phyloP scores from a whole-genome alignment of 164 flowering plant species.

The Santalum album region DNA sequence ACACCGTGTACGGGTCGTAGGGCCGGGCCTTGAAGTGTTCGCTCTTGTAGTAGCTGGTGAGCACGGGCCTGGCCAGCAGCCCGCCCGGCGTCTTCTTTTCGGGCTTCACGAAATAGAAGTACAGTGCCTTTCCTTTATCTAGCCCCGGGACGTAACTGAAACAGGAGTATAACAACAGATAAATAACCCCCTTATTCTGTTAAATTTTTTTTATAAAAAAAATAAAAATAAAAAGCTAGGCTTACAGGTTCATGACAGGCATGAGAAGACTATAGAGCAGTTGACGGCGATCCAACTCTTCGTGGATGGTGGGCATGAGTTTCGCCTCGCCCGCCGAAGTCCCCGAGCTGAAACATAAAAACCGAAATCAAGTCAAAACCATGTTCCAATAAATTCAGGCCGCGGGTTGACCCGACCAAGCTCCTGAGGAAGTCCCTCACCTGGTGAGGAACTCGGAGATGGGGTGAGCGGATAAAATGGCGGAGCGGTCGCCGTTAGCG shows the following conservation, averaged over 20 bases:
- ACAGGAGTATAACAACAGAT: not conserved
- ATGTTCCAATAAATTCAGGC: too few relatives aligned
- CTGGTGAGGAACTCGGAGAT: slow-evolving; percentile 41
- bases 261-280: slow-evolving; percentile 32
- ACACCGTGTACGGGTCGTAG: slow-evolving; percentile 28
- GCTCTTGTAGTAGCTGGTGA: slow-evolving; percentile 37
- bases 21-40: slow-evolving; percentile 29
- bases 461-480: slow-evolving; percentile 30
- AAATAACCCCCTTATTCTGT: too few relatives aligned
- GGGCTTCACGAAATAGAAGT: slow-evolving; percentile 27
- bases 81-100: slow-evolving; percentile 38
- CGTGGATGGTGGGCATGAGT: slow-evolving; percentile 34
- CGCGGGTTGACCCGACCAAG: not conserved
- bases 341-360: slow-evolving; percentile 24
- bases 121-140: slow-evolving; percentile 37
- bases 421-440: slow-evolving; percentile 9
- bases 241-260: slow-evolving; percentile 39
- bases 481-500: slow-evolving; percentile 38
- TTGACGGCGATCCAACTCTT: slow-evolving; percentile 35
- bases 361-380: not conserved
- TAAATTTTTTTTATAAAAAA: not conserved
- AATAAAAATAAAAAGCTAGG: not conserved
- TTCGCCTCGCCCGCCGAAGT: slow-evolving; percentile 41
- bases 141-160: slow-evolving; percentile 32
- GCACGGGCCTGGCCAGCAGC: slow-evolving; percentile 32